Evolutionary conservation across 2,329 filamentous ascomycete species (phyloP).

Genomic region (Pseudogymnoascus sp.): DNA sequence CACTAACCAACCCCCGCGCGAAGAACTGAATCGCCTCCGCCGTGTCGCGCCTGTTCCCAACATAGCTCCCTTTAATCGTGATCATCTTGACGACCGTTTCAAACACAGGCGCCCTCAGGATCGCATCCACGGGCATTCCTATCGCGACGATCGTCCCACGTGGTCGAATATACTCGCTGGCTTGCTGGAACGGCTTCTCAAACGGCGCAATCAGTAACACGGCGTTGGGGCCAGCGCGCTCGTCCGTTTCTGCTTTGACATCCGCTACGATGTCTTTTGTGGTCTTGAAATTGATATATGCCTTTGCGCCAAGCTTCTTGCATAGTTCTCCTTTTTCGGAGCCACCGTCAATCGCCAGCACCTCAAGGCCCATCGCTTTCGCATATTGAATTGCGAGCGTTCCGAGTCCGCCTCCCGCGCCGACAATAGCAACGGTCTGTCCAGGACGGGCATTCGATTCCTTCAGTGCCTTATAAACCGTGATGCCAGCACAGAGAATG

Average conservation of each 20-base stretch:
- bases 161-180: slow-evolving; percentile 71
- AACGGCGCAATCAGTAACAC: slow-evolving; percentile 78
- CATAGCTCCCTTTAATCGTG: slow-evolving; percentile 85
- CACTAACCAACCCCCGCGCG: slow-evolving; percentile 73
- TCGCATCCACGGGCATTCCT: slow-evolving; percentile 75
- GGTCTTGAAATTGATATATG: slow-evolving; percentile 74
- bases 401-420: slow-evolving; percentile 77
- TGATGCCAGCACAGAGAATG: slow-evolving; percentile 77
- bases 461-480: slow-evolving; percentile 87
- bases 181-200: slow-evolving; percentile 95
- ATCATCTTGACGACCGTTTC: slow-evolving; percentile 86
- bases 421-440: slow-evolving; percentile 75
- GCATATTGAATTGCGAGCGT: slow-evolving; percentile 79
- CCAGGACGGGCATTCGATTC: slow-evolving; percentile 69
- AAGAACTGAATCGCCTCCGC: slow-evolving; percentile 90
- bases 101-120: slow-evolving; percentile 78
- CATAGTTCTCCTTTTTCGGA: slow-evolving; percentile 71
- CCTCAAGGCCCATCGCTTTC: slow-evolving; percentile 77
- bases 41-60: slow-evolving; percentile 84
- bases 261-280: slow-evolving; percentile 74
- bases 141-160: slow-evolving; percentile 81
- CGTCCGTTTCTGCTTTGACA: slow-evolving; percentile 72
- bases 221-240: slow-evolving; percentile 78
- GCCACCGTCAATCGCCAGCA: slow-evolving; percentile 77
- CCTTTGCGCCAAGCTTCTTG: slow-evolving; percentile 59